phyloP scores from a whole-genome alignment of 192 early-diverging fungal species.

The Dissophora globulifera region DNA sequence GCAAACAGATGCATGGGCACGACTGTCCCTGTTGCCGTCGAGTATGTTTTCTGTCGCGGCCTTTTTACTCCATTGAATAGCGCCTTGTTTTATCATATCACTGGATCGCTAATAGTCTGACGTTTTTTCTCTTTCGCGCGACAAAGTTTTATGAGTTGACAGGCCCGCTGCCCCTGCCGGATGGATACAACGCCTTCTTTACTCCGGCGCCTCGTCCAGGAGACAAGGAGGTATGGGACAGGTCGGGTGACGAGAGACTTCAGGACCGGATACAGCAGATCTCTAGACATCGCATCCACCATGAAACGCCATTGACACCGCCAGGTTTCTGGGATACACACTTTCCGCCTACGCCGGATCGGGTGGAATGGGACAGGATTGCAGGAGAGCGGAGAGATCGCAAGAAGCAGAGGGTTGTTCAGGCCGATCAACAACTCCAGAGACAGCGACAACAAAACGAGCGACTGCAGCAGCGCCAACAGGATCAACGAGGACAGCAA shows the following conservation, averaged over 20 bases:
- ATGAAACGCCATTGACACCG: constrained; percentile 28
- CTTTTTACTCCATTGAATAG: too few species aligned
- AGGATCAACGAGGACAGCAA: not conserved
- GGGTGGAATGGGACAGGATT: constrained; percentile 36
- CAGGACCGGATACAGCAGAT: constrained; percentile 37
- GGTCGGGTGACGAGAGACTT: constrained; percentile 20
- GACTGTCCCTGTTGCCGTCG: constrained; percentile 45
- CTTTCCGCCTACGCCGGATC: constrained; percentile 37
- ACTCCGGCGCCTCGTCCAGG: constrained; percentile 42
- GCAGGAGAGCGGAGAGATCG: constrained; percentile 25
- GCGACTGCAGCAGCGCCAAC: constrained; percentile 4
- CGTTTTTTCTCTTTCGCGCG: too few species aligned
- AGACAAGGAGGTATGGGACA: constrained; percentile 38
- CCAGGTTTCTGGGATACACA: constrained; percentile 47
- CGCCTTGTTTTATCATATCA: too few species aligned
- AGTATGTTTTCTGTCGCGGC: constrained; percentile 1
- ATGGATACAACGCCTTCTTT: constrained; percentile 46
- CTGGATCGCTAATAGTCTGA: too few species aligned
- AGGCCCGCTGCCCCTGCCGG: constrained; percentile 37
- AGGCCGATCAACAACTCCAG: too few species aligned
- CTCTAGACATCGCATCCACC: constrained; percentile 41
- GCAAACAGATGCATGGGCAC: constrained; percentile 44
- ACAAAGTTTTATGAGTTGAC: constrained; percentile 44
- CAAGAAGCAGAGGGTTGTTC: constrained; percentile 17
- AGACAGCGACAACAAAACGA: too few species aligned